Evolutionary conservation across 192 early-diverging fungal species (phyloP).

Genomic region (Coemansia sp.): DNA sequence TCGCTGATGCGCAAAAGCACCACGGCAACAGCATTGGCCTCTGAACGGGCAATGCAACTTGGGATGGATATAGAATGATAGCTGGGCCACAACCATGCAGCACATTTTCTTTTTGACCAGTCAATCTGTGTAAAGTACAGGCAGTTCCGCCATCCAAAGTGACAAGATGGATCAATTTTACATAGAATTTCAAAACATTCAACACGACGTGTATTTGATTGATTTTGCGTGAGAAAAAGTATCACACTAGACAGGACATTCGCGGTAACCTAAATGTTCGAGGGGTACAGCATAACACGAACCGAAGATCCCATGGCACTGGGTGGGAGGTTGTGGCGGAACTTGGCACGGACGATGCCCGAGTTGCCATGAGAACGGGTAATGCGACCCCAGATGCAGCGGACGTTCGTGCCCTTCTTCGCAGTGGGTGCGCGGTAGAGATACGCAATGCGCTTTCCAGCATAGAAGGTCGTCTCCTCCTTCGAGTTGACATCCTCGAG

Average conservation of each 20-base stretch:
- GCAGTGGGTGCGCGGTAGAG: conserved; percentile 91
- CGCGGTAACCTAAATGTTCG: conserved; percentile 59
- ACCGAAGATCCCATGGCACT: conserved; percentile 88
- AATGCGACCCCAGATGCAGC: conserved; percentile 97
- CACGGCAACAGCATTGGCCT: conserved; percentile 6
- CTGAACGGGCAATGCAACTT: too few species aligned
- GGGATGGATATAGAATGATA: conserved; percentile 13
- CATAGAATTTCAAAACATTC: too few species aligned
- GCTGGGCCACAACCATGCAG: neutral
- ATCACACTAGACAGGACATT: neutral
- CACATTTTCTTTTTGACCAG: too few species aligned
- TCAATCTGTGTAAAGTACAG: too few species aligned
- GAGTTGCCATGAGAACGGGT: conserved; percentile 93
- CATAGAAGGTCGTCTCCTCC: conserved; percentile 94
- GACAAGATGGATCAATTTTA: too few species aligned
- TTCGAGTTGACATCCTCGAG: conserved; percentile 90
- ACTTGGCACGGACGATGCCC: conserved; percentile 95
- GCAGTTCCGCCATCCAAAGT: too few species aligned
- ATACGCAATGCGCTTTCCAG: conserved; percentile 97
- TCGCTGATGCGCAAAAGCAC: conserved; percentile 35
- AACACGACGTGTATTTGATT: neutral
- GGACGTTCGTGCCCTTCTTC: conserved; percentile 89
- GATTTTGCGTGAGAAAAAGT: conserved; percentile 1
- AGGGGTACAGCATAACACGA: conserved; percentile 97
- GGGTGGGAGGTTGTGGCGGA: conserved; percentile 96